phyloP scores from a whole-genome alignment of 768 basidiomycete genomes.

The Mrakia blollopis region DNA sequence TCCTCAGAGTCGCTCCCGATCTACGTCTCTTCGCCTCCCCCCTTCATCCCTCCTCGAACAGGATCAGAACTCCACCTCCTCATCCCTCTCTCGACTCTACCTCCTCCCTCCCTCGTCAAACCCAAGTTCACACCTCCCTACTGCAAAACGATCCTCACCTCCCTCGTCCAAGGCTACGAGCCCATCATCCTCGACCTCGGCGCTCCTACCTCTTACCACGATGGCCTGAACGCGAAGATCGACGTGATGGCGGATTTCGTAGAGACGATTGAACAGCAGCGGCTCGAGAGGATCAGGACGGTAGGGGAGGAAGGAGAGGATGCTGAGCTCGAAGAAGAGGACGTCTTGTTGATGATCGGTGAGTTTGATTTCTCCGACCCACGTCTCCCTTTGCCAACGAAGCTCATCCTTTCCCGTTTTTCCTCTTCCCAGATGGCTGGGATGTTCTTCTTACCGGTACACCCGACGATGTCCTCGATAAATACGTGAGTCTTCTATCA shows the following conservation, averaged over 20 bases:
- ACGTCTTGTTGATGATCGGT: neutral
- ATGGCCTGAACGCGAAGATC: neutral
- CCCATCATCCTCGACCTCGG: conserved; percentile 18
- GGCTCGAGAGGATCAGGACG: neutral
- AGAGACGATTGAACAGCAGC: neutral
- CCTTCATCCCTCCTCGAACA: neutral
- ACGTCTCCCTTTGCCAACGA: neutral
- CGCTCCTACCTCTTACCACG: neutral
- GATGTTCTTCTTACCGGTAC: neutral
- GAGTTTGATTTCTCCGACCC: neutral
- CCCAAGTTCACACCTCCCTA: neutral
- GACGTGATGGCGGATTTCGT: conserved; percentile 1
- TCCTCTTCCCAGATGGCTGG: neutral
- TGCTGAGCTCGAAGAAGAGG: neutral
- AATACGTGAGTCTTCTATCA: neutral
- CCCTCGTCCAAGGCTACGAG: conserved; percentile 8
- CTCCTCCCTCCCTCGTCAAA: neutral
- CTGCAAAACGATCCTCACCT: conserved; percentile 8
- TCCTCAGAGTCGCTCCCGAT: neutral
- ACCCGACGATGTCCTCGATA: neutral
- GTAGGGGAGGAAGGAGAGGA: neutral
- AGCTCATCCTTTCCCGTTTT: neutral
- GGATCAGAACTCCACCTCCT: neutral
- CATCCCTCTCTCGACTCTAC: neutral
- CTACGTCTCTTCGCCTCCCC: neutral